These are phyloP conservation scores for Hypomontagnella monticulosa DNA, from an alignment of 495 filamentous ascomycete genomes.

Conservation along the genomic window DNA sequence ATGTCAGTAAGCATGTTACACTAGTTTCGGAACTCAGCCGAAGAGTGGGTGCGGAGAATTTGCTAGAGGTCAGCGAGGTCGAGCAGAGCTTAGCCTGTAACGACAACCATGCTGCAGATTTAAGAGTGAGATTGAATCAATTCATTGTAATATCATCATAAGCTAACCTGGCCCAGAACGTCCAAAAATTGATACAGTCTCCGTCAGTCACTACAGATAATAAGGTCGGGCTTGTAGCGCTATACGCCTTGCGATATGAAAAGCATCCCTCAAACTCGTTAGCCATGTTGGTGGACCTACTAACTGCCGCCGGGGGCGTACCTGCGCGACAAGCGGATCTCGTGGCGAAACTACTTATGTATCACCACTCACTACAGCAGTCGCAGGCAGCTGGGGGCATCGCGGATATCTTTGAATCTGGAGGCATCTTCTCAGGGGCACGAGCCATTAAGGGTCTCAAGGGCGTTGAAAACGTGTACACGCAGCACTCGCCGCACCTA, in stretches of 20 bases:
- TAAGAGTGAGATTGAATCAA: slow-evolving; percentile 67
- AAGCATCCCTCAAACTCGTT: slow-evolving; percentile 83
- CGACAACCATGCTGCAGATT: slow-evolving; percentile 87
- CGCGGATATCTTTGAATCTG: slow-evolving; percentile 89
- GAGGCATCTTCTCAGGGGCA: slow-evolving; percentile 90
- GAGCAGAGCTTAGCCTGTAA: slow-evolving; percentile 97
- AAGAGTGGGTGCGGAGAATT: slow-evolving; percentile 80
- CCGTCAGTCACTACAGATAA: slow-evolving; percentile 76
- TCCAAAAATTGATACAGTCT: slow-evolving; percentile 84
- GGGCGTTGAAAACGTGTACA: slow-evolving; percentile 98
- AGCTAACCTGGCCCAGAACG: slow-evolving; percentile 61
- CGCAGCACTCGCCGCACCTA: slow-evolving; percentile 90
- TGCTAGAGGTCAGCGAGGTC: slow-evolving; percentile 93
- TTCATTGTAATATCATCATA: background rate
- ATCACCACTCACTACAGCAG: slow-evolving; percentile 83
- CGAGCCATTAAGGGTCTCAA: slow-evolving; percentile 94
- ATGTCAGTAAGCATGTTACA: slow-evolving; percentile 98
- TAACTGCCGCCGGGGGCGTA: slow-evolving; percentile 78
- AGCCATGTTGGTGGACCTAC: slow-evolving; percentile 83
- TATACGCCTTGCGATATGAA: slow-evolving; percentile 92
- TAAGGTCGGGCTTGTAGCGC: slow-evolving; percentile 87
- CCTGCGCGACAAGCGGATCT: slow-evolving; percentile 76
- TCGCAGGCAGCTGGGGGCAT: slow-evolving; percentile 75
- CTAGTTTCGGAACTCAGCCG: slow-evolving; percentile 92
- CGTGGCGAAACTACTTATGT: slow-evolving; percentile 79